Evolutionary conservation across 148 eudicot genomes (phyloP).

Genomic region (Pouteria glomerata): DNA sequence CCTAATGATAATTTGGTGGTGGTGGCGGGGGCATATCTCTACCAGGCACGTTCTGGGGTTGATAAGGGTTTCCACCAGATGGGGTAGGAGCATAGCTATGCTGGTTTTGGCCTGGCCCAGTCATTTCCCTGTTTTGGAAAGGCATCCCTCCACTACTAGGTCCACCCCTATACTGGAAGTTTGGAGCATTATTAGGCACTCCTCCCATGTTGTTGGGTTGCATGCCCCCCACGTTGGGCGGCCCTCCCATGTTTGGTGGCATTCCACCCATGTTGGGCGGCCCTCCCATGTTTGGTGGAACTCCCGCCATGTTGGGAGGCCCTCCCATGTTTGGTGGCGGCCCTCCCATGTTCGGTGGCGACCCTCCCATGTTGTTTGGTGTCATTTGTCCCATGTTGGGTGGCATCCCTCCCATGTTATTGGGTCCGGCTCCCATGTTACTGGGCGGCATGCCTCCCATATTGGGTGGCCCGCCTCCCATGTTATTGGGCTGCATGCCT

Average conservation of each 20-base stretch:
- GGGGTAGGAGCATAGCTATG: constrained; percentile 32
- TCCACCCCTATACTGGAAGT: constrained; percentile 23
- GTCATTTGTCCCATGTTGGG: constrained; percentile 14
- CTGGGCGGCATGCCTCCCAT: constrained; percentile 12
- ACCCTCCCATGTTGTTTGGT: constrained; percentile 13
- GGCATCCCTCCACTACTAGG: constrained; percentile 36
- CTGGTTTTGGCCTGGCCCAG: constrained; percentile 29
- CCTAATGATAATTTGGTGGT: constrained; percentile 25
- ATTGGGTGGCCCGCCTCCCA: constrained; percentile 17
- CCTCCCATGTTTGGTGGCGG: constrained; percentile 23
- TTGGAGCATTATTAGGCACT: constrained; percentile 27
- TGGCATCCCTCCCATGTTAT: constrained; percentile 15
- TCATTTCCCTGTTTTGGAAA: constrained; percentile 31
- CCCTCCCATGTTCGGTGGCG: constrained; percentile 19
- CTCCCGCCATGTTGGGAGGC: constrained; percentile 20
- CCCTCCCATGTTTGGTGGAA: constrained; percentile 15
- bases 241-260: constrained; percentile 27
- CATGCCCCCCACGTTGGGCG: constrained; percentile 17
- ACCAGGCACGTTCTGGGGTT: constrained; percentile 49
- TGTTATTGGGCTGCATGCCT: constrained; percentile 12
- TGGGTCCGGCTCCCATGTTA: constrained; percentile 9
- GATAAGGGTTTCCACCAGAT: constrained; percentile 35
- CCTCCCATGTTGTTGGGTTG: constrained; percentile 23
- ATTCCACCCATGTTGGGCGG: constrained; percentile 12
- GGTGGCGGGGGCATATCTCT: constrained; percentile 50